phyloP scores from a whole-genome alignment of 2,329 filamentous ascomycete species.

The Colletotrichum nymphaeae region DNA sequence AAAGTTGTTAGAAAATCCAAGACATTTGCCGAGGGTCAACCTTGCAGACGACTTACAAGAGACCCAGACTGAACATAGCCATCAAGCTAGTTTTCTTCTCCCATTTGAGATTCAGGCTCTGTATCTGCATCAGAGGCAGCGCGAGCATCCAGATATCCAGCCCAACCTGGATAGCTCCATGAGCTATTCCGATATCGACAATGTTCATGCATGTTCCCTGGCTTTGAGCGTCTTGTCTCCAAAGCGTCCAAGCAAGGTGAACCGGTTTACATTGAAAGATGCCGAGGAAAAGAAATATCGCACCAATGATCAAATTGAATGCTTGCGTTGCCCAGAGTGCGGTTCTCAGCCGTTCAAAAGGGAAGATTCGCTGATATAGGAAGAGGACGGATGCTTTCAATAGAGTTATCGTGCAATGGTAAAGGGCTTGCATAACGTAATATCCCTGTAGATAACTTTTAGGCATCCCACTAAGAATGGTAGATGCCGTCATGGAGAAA shows the following conservation, averaged over 20 bases:
- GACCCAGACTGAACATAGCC: slow-evolving; percentile 2
- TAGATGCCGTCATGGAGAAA: not conserved
- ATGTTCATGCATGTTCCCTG: not conserved
- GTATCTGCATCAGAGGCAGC: not conserved
- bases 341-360: slow-evolving; percentile 42
- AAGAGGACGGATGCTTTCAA: slow-evolving; percentile 49
- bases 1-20: not conserved
- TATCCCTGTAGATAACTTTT: not conserved
- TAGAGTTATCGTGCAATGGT: slow-evolving; percentile 47
- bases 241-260: not conserved
- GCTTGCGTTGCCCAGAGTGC: slow-evolving; percentile 36
- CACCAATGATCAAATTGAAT: not conserved
- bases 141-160: slow-evolving; percentile 11
- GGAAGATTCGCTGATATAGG: slow-evolving; percentile 50
- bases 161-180: not conserved
- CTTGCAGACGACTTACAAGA: not conserved
- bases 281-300: slow-evolving; percentile 45
- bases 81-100: not conserved
- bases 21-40: no score
- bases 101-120: not conserved
- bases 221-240: not conserved
- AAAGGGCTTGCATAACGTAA: not conserved
- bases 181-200: not conserved
- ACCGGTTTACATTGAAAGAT: slow-evolving; percentile 40
- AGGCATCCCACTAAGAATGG: not conserved